Evolutionary conservation across 371 early-diverging fungal genomes (phyloP), one percentile per base, ranked within the genome.

Genomic region (Funneliformis caledonium): DNA sequence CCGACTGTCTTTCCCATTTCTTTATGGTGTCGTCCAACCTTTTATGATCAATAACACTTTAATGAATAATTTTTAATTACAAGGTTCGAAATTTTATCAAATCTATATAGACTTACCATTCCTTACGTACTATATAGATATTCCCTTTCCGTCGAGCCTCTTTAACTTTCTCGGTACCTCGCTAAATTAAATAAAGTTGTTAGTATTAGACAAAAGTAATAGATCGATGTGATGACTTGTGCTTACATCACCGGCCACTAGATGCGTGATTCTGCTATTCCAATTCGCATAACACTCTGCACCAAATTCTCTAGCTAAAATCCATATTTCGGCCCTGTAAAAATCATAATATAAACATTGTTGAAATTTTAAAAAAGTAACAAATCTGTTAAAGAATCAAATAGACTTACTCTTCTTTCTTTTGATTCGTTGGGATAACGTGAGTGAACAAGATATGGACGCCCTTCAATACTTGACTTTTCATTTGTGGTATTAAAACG

Each of bases 181-280:
- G 84, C 91, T 89, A 82, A 19, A 33, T 52, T 72, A 74, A 2
- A 45, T 72, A 48, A 12, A 61, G 14, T 59, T 78, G 60, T 65
- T 69, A 72, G 81, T 12, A 59, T 64, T 50, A 22, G 2, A 31
- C 52, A 2, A 26, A 75, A 4, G 37, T 10, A 52, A 11, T 5
- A 74, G 3, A 1, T 16, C 14, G 6, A 61, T 22, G 42, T 19
- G 14, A 69, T 75, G 62, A 69, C 12, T 10, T 45, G 43, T n/a
- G 72, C 84, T 80, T 87, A 89, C 93, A 86, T 92, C 91, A n/a
- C 89, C 88, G 16, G 95, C 94, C 45, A 96, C 88, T 5, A 96
- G 84, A 81, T 96, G 96, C 0, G 96, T 95, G 31, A 92, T 89
- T 22, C 87, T 83, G 0, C 85, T 83, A n/a, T 85, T 85, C 56